Evolutionary conservation across 345 rosid genomes (phyloP).

Genomic region (Gossypium bickii): DNA sequence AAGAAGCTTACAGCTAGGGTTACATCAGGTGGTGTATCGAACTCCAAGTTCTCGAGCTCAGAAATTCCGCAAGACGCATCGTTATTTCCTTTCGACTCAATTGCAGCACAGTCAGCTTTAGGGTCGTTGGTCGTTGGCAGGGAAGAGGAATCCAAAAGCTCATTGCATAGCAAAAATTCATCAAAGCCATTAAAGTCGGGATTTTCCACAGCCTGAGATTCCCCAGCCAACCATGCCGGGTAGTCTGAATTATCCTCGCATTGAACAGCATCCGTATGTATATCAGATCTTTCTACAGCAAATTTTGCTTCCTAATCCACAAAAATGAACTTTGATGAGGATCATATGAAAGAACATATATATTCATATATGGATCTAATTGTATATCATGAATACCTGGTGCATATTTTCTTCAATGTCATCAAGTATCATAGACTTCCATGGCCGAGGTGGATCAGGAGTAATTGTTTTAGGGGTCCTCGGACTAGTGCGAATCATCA

Average conservation of each 20-base stretch:
- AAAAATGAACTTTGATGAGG: background rate
- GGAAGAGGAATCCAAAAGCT: constrained; percentile 38
- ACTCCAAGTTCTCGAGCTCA: constrained; percentile 64
- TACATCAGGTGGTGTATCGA: constrained; percentile 75
- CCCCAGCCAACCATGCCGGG: constrained; percentile 52
- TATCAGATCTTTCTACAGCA: constrained; percentile 29
- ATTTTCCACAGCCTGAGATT: constrained; percentile 56
- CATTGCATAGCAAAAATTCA: constrained; percentile 48
- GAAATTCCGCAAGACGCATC: constrained; percentile 37
- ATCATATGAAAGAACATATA: background rate
- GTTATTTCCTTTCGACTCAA: constrained; percentile 23
- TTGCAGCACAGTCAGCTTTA: constrained; percentile 6
- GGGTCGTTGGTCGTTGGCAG: constrained; percentile 23
- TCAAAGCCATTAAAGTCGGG: constrained; percentile 36
- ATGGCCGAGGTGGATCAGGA: constrained; percentile 53
- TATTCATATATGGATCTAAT: too few species aligned
- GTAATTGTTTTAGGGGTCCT: constrained; percentile 67
- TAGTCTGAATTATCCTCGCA: constrained; percentile 25
- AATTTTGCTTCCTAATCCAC: constrained; percentile 35
- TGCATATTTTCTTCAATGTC: constrained; percentile 27
- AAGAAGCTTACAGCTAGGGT: constrained; percentile 48
- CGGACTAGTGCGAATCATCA: constrained; percentile 42
- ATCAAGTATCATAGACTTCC: constrained; percentile 22
- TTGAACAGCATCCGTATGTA: constrained; percentile 9
- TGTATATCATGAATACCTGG: constrained; percentile 30